A percentile compares a stretch with the other conserved stretches of the same genome.
Evolutionary conservation across 495 filamentous ascomycete genomes (phyloP).

Genomic region (Terfezia boudieri): DNA sequence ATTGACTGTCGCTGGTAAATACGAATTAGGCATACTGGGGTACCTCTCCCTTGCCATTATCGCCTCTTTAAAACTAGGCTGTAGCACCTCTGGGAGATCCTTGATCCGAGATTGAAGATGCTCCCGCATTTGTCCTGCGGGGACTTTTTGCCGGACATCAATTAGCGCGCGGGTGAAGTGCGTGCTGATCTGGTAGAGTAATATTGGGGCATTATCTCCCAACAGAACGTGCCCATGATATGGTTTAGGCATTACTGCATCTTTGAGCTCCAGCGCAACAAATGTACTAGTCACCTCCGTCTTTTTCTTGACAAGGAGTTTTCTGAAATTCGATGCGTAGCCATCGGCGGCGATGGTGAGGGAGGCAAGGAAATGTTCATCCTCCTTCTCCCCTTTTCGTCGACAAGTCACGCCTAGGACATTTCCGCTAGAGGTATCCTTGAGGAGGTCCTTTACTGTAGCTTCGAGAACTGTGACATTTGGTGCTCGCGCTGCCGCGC

Average conservation of each 20-base stretch:
- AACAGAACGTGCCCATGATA: conserved; percentile 74
- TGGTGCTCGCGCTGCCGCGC: conserved; percentile 22
- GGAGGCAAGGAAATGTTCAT: conserved; percentile 51
- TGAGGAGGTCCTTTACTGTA: conserved; percentile 26
- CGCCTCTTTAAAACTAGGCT: conserved; percentile 51
- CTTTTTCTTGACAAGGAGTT: conserved; percentile 42
- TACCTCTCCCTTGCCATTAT: conserved; percentile 48
- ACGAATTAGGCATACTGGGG: conserved; percentile 81
- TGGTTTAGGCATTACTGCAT: conserved; percentile 50
- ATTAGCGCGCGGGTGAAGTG: conserved; percentile 80
- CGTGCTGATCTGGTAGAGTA: conserved; percentile 93
- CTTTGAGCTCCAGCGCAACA: conserved; percentile 76
- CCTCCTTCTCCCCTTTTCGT: conserved; percentile 6
- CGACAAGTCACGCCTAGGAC: conserved; percentile 20
- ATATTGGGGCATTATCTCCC: conserved; percentile 52
- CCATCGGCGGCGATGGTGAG: conserved; percentile 84
- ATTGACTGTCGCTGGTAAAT: conserved; percentile 50
- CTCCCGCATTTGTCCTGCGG: conserved; percentile 63
- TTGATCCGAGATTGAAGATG: conserved; percentile 39
- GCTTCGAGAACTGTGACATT: conserved; percentile 30
- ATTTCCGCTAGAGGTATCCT: conserved; percentile 20
- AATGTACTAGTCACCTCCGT: conserved; percentile 64
- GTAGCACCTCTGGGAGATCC: conserved; percentile 43
- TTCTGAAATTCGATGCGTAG: conserved; percentile 82
- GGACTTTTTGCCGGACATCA: conserved; percentile 62